A percentile compares a stretch with the other conserved stretches of the same genome.
phyloP scores from a whole-genome alignment of 495 filamentous ascomycete species.

The Lindgomyces ingoldianus region DNA sequence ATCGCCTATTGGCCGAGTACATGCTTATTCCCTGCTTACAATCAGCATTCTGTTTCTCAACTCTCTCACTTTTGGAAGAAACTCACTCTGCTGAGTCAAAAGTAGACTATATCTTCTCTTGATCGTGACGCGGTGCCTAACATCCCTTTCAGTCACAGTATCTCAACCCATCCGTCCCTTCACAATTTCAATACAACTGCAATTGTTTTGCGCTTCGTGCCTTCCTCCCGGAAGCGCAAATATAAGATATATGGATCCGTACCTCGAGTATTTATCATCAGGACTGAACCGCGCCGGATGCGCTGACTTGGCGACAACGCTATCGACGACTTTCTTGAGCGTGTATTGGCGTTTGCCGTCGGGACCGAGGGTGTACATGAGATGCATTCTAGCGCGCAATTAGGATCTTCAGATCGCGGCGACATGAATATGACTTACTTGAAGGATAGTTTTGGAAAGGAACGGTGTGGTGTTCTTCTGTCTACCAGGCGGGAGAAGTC shows the following conservation, averaged over 20 bases:
- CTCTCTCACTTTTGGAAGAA: background rate
- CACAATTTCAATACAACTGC: too few relatives aligned
- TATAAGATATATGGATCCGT: constrained; percentile 35
- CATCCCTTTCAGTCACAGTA: constrained; percentile 4
- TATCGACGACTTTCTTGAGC: constrained; percentile 74
- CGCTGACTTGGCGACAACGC: constrained; percentile 87
- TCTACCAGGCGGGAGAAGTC: background rate
- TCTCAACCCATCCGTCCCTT: too few relatives aligned
- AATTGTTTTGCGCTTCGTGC: too few relatives aligned
- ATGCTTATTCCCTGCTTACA: constrained; percentile 37
- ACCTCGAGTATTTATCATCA: constrained; percentile 95
- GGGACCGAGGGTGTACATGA: constrained; percentile 81
- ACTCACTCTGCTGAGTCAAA: constrained; percentile 78
- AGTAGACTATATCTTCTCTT: constrained; percentile 89
- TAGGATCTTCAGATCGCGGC: background rate
- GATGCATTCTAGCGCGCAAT: constrained; percentile 63
- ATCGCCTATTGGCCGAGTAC: constrained; percentile 38
- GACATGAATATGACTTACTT: too few relatives aligned
- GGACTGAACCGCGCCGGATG: constrained; percentile 97
- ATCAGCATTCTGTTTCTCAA: background rate
- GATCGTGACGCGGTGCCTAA: constrained; percentile 82
- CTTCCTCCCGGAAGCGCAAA: too few relatives aligned
- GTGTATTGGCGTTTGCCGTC: constrained; percentile 86
- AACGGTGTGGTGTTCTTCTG: too few relatives aligned
- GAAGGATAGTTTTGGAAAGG: too few relatives aligned